A percentile compares a stretch with the other conserved stretches of the same genome.
These are phyloP conservation scores for Casuarina cunninghamiana DNA, from an alignment of 306 rosid genomes.

Conservation along the genomic window DNA sequence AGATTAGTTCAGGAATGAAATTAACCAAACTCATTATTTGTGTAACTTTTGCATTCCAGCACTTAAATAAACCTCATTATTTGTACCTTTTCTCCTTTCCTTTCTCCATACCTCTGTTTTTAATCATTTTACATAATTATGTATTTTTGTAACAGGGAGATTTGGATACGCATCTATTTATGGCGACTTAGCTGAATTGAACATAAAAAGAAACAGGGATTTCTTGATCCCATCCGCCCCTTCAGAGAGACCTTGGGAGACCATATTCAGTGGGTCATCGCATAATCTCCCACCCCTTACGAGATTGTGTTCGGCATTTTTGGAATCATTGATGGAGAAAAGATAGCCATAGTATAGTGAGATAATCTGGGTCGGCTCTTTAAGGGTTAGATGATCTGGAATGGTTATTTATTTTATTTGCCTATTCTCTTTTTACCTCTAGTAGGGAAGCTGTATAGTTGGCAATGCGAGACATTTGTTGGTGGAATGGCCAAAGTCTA, in stretches of 20 bases:
- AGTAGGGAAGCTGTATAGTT: background rate
- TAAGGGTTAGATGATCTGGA: constrained; percentile 6
- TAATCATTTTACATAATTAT: background rate
- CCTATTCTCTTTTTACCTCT: background rate
- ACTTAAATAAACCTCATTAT: background rate
- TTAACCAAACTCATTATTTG: background rate
- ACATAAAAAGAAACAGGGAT: constrained; percentile 43
- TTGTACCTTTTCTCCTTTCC: constrained; percentile 3
- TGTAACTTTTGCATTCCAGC: background rate
- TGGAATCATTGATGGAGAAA: constrained; percentile 75
- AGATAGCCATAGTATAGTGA: constrained; percentile 51
- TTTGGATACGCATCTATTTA: constrained; percentile 72
- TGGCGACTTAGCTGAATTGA: constrained; percentile 67
- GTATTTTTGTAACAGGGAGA: constrained; percentile 47
- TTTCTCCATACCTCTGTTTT: background rate
- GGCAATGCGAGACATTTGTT: background rate
- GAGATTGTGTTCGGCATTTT: constrained; percentile 71
- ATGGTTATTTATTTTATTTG: constrained; percentile 12
- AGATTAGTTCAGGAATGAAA: background rate
- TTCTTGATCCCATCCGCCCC: constrained; percentile 46
- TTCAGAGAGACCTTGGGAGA: constrained; percentile 87
- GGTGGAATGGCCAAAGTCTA: background rate
- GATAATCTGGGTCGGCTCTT: background rate
- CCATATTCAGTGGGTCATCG: constrained; percentile 74
- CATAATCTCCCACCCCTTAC: constrained; percentile 81